phyloP scores from a whole-genome alignment of 306 rosid genomes.

The Cicer yamashitae region DNA sequence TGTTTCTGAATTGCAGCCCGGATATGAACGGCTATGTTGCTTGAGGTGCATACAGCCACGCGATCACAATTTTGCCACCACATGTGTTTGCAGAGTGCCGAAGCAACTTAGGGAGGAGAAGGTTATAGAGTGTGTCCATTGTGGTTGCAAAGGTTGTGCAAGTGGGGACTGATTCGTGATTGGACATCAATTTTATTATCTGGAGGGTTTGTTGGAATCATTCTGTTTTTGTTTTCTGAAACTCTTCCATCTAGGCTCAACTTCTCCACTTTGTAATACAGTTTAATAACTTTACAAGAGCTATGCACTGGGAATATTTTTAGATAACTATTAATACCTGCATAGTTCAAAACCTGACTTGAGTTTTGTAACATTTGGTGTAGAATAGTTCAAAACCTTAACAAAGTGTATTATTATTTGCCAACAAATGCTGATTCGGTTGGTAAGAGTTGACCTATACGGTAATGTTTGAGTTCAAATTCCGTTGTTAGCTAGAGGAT shows the following conservation, averaged over 20 bases:
- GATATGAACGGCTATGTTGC: constrained; percentile 92
- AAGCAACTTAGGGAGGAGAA: constrained; percentile 88
- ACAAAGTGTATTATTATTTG: no score
- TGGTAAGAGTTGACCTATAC: no score
- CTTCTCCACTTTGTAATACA: background rate
- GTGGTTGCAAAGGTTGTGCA: constrained; percentile 90
- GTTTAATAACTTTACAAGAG: constrained; percentile 3
- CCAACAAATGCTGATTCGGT: no score
- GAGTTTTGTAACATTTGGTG: constrained; percentile 21
- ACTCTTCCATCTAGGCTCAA: background rate
- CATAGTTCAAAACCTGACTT: background rate
- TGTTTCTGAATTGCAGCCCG: constrained; percentile 64
- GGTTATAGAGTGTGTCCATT: constrained; percentile 87
- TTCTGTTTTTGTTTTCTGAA: constrained; percentile 19
- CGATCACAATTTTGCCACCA: constrained; percentile 87
- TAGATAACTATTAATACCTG: background rate
- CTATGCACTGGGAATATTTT: background rate
- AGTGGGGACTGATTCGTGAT: constrained; percentile 67
- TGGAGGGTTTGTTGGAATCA: constrained; percentile 31
- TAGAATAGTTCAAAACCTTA: background rate
- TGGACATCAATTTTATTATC: background rate
- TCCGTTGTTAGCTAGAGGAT: no score
- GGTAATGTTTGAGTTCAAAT: no score
- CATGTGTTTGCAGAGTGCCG: constrained; percentile 92
- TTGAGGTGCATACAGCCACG: constrained; percentile 92